Percentiles rank a stretch among this genome's conserved stretches.
phyloP scores from a whole-genome alignment of 1,139 yeast species.

The Tardiomyces digboiensis region DNA sequence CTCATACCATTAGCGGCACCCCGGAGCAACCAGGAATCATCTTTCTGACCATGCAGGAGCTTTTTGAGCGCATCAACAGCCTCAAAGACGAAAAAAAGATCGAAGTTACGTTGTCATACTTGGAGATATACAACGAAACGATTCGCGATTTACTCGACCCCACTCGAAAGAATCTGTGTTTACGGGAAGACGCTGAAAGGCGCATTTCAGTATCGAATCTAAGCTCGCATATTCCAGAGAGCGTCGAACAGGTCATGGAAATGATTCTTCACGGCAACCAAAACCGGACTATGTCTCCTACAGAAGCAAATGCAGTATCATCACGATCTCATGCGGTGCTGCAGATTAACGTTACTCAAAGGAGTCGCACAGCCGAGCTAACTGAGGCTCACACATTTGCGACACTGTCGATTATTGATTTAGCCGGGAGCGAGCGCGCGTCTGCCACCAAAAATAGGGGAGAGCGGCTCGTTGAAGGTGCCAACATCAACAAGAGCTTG shows the following conservation, averaged over 20 bases:
- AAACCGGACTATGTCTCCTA: slow-evolving; percentile 76
- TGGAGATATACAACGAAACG: slow-evolving; percentile 88
- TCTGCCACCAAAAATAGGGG: slow-evolving; percentile 84
- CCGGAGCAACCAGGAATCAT: slow-evolving; percentile 71
- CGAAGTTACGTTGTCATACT: slow-evolving; percentile 59
- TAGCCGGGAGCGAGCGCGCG: slow-evolving; percentile 95
- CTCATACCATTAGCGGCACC: slow-evolving; percentile 81
- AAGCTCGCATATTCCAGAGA: slow-evolving; percentile 50
- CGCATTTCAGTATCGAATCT: slow-evolving; percentile 69
- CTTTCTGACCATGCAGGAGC: slow-evolving; percentile 66
- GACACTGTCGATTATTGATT: slow-evolving; percentile 75
- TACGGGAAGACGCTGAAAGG: slow-evolving; percentile 64
- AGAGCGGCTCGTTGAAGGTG: slow-evolving; percentile 74
- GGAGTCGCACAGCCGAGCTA: slow-evolving; percentile 51
- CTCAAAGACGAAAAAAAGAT: slow-evolving; percentile 45
- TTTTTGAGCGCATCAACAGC: slow-evolving; percentile 51
- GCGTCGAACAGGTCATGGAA: slow-evolving; percentile 71
- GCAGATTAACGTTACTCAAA: slow-evolving; percentile 65
- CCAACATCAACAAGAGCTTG: slow-evolving; percentile 80
- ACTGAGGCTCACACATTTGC: slow-evolving; percentile 66
- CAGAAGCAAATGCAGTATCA: slow-evolving; percentile 84
- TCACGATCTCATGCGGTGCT: slow-evolving; percentile 92
- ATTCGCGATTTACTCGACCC: slow-evolving; percentile 70
- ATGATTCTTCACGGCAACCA: slow-evolving; percentile 61
- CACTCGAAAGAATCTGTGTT: slow-evolving; percentile 29